Percentiles rank a stretch among this genome's conserved stretches.
Evolutionary conservation across 768 basidiomycete genomes (phyloP).

Genomic region (Butyriboletus loyo): DNA sequence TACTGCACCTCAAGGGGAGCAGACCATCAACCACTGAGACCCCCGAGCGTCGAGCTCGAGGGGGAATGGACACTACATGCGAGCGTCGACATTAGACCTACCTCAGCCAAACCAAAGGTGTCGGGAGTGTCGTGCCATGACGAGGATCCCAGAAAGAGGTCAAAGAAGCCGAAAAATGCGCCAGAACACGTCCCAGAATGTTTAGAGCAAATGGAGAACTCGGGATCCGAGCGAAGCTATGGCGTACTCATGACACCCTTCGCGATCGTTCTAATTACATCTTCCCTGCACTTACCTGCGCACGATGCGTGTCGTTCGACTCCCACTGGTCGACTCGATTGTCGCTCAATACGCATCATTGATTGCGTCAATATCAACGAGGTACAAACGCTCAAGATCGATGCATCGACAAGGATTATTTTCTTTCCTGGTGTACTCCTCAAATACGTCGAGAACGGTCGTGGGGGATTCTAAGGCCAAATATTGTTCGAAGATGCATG

Average conservation of each 20-base stretch:
- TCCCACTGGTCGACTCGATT: slow-evolving; percentile 18
- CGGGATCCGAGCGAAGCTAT: neutral
- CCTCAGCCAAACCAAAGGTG: too few species aligned
- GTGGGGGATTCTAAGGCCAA: neutral
- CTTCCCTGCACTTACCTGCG: slow-evolving; percentile 21
- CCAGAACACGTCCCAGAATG: too few species aligned
- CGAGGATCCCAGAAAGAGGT: too few species aligned
- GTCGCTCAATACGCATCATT: neutral
- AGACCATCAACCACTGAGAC: too few species aligned
- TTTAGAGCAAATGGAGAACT: too few species aligned
- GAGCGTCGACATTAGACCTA: too few species aligned
- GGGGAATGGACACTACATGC: too few species aligned
- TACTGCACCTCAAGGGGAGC: too few species aligned
- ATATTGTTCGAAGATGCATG: neutral
- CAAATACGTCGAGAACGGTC: slow-evolving; percentile 13
- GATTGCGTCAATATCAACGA: slow-evolving; percentile 9
- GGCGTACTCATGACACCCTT: slow-evolving; percentile 21
- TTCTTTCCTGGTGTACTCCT: slow-evolving; percentile 4
- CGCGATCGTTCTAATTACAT: slow-evolving; percentile 21
- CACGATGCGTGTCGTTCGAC: slow-evolving; percentile 21
- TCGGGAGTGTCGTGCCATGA: too few species aligned
- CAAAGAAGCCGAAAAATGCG: too few species aligned
- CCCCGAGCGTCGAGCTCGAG: too few species aligned
- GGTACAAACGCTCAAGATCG: slow-evolving; percentile 12
- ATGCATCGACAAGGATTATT: slow-evolving; percentile 16